Evolutionary conservation across 1,284 basidiomycete genomes (phyloP).

Genomic region (Ceratobasidium sp.): DNA sequence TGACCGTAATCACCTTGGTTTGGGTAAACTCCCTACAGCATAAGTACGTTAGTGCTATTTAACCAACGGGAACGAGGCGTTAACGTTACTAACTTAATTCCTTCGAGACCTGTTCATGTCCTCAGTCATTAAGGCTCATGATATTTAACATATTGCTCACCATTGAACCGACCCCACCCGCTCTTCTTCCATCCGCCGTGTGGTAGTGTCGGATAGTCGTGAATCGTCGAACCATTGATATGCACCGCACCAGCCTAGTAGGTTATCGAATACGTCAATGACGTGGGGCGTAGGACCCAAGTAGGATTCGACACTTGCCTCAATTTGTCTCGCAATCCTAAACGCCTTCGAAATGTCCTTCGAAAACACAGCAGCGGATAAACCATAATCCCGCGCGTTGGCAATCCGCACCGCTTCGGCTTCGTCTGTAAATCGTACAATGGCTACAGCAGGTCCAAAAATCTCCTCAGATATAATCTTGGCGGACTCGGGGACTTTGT

Average conservation of each 20-base stretch:
- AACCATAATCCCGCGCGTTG: constrained; percentile 59
- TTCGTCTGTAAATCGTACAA: constrained; percentile 60
- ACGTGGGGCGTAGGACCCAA: too few relatives aligned
- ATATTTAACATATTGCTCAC: background rate
- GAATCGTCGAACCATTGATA: constrained; percentile 53
- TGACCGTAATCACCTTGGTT: constrained; percentile 50
- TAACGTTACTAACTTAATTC: constrained; percentile 31
- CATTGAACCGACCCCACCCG: constrained; percentile 52
- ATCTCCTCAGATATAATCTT: constrained; percentile 58
- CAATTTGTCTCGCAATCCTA: constrained; percentile 55
- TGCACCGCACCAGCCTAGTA: constrained; percentile 51
- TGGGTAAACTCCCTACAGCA: constrained; percentile 52
- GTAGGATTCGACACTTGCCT: constrained; percentile 14
- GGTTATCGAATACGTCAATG: constrained; percentile 48
- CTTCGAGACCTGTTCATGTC: constrained; percentile 18
- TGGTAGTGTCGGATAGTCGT: constrained; percentile 46
- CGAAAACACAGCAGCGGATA: constrained; percentile 58
- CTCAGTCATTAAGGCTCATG: background rate
- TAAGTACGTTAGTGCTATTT: too few relatives aligned
- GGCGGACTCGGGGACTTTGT: constrained; percentile 51
- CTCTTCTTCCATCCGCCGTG: constrained; percentile 52
- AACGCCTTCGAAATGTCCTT: constrained; percentile 55
- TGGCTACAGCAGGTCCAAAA: constrained; percentile 63
- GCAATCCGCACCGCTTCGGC: constrained; percentile 59
- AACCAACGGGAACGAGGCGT: too few relatives aligned